Evolutionary conservation across 2,329 filamentous ascomycete species (phyloP), one percentile per base, ranked within the genome.

Genomic region (Plectosphaerella plurivora): DNA sequence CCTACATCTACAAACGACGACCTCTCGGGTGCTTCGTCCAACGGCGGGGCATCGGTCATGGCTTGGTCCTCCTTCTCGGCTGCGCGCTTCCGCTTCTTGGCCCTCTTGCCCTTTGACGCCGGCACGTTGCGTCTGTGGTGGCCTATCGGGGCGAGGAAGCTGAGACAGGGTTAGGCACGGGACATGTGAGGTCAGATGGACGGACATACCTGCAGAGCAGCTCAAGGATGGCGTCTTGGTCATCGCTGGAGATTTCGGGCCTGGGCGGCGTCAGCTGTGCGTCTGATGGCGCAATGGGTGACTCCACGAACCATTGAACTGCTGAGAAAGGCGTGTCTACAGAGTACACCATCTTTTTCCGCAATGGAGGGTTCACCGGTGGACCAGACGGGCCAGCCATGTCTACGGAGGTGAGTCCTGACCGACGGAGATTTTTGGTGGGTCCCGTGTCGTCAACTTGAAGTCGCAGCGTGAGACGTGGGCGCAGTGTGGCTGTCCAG

Each of bases 211-310:
- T 79, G 78, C 81, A 87, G 5, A 89, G 73, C 47, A 90, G 72
- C 56, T 88, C 84, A 10, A 89, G 63, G 37, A 89, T 85, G 4
- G 76, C 74, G 49, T 85, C 78, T 65, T 88, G 84, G 50, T 88
- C 75, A 47, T 81, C 71, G 16, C 69, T 63, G 2, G 74, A 72
- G 44, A 88, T 75, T 42, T 75, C 66, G 8, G 87, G 87, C 85
- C 87, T 90, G 47, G 6, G 5, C n/a, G 16, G 22, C 22, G 9
- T 57, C 16, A 55, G 47, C 28, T 5, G 45, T 15, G 15, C 2
- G 3, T 12, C 44, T n/a, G 24, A 11, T 12, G 3, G n/a, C n/a
- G 3, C 2, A 12, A 15, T 25, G 50, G n/a, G 25, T 5, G 2
- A 12, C 2, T 14, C 5, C n/a, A 45, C 71, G 42, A 66, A 88